phyloP scores from a whole-genome alignment of 2,329 filamentous ascomycete species.

The Calycina herbarum region DNA sequence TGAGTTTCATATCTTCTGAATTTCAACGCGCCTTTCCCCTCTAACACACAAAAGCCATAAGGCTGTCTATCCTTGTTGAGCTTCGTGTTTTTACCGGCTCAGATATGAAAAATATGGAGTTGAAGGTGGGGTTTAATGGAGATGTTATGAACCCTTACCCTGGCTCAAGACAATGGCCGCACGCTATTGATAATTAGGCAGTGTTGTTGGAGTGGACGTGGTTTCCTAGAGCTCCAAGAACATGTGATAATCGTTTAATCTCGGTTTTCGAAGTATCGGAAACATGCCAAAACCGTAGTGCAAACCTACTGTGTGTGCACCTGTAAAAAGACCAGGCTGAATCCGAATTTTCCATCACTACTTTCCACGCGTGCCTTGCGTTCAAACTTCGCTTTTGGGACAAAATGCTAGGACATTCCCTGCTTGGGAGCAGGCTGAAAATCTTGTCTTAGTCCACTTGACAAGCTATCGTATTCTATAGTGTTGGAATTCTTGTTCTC shows the following conservation, averaged over 20 bases:
- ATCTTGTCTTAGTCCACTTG: slow-evolving; percentile 1
- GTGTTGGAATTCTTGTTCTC: too few species aligned
- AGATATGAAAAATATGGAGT: not conserved
- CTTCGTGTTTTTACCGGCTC: not conserved
- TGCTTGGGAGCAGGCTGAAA: too few species aligned
- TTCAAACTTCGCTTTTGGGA: not conserved
- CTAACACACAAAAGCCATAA: not conserved
- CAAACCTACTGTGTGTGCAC: not conserved
- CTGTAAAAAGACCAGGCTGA: not conserved
- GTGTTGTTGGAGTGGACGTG: too few species aligned
- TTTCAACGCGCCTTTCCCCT: not conserved
- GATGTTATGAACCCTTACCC: not conserved
- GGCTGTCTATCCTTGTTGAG: not conserved
- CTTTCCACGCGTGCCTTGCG: not conserved
- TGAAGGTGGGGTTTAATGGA: not conserved
- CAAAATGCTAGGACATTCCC: not conserved
- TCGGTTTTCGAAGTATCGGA: not conserved
- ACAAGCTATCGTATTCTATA: too few species aligned
- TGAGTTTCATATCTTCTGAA: not conserved
- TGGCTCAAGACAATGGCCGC: not conserved
- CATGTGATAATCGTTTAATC: too few species aligned
- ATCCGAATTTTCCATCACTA: not conserved
- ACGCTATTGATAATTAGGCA: not conserved
- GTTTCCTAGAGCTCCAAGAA: not conserved
- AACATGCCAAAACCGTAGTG: not conserved